Conservation (phyloP, 2,329 filamentous ascomycete species). For the Claviceps sp. region DNA sequence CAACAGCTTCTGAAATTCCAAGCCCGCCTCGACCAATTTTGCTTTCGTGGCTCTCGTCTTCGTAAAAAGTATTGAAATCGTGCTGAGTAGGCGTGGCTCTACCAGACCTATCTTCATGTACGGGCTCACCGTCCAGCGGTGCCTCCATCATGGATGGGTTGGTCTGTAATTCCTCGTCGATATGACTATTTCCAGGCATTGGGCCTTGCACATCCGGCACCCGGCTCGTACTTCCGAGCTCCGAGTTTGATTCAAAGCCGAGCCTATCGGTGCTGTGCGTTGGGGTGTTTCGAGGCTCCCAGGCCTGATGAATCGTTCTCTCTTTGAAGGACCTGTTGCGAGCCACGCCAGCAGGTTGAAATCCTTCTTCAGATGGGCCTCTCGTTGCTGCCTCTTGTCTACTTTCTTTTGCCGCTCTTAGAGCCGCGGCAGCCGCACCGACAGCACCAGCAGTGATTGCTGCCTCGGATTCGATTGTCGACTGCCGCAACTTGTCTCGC, state of each 20-base stretch:
- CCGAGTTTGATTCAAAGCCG: conserved; percentile 37
- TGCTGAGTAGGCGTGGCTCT: conserved; percentile 35
- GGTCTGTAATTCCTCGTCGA: conserved; percentile 57
- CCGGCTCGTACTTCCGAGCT: conserved; percentile 50
- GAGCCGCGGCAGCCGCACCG: conserved; percentile 36
- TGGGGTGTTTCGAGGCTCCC: conserved; percentile 40
- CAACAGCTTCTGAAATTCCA: conserved; percentile 37
- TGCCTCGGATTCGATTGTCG: conserved; percentile 42
- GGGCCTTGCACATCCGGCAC: conserved; percentile 56
- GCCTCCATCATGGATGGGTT: conserved; percentile 77
- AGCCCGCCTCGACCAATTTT: conserved; percentile 18
- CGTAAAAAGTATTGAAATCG: conserved; percentile 14
- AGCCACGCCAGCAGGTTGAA: conserved; percentile 36
- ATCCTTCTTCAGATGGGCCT: conserved; percentile 23
- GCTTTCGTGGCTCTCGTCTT: conserved; percentile 17
- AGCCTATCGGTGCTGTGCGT: conserved; percentile 45
- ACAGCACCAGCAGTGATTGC: conserved; percentile 45
- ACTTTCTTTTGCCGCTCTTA: conserved; percentile 35
- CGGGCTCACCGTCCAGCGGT: conserved; percentile 41
- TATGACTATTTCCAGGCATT: conserved; percentile 64
- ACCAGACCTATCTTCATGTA: conserved; percentile 38
- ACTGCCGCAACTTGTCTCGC: conserved; percentile 29
- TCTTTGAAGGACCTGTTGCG: conserved; percentile 55
- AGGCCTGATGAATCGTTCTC: conserved; percentile 39
- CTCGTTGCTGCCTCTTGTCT: conserved; percentile 24